These are phyloP conservation scores for Hypoxylon sp. DNA, from an alignment of 2,329 filamentous ascomycete species.

Conservation along the genomic window DNA sequence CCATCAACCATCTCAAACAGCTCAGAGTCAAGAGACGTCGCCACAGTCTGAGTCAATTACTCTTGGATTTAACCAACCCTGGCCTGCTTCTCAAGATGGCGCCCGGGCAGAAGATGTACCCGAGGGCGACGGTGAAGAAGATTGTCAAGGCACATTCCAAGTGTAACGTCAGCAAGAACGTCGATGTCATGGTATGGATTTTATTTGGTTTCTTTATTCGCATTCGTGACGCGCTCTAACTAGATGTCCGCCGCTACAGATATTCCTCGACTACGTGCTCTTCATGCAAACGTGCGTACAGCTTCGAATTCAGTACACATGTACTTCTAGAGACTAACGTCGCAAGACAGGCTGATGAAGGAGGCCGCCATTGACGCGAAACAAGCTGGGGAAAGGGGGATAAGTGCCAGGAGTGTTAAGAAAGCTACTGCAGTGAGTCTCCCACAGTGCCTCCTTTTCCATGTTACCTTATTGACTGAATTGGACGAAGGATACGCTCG, in stretches of 20 bases:
- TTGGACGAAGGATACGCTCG: conserved; percentile 68
- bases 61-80: neutral
- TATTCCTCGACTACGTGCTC: conserved; percentile 86
- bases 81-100: conserved; percentile 61
- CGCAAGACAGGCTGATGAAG: conserved; percentile 74
- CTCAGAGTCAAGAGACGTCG: neutral
- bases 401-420: conserved; percentile 81
- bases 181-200: conserved; percentile 79
- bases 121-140: conserved; percentile 86
- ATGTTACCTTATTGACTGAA: conserved; percentile 5
- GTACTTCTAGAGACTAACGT: conserved; percentile 38
- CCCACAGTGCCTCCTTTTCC: neutral
- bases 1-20: neutral
- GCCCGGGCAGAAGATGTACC: conserved; percentile 80
- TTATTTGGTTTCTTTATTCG: conserved; percentile 43
- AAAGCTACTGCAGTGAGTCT: conserved; percentile 79
- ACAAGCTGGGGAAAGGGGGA: conserved; percentile 76
- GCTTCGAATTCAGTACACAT: conserved; percentile 55
- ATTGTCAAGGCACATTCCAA: conserved; percentile 91
- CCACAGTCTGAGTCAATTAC: neutral
- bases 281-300: conserved; percentile 77
- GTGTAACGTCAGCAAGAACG: conserved; percentile 84
- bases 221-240: conserved; percentile 49
- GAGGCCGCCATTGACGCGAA: conserved; percentile 84
- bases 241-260: conserved; percentile 61